Evolutionary conservation across 2,329 filamentous ascomycete species (phyloP), one percentile per base, ranked within the genome.

Genomic region (Capronia coronata): DNA sequence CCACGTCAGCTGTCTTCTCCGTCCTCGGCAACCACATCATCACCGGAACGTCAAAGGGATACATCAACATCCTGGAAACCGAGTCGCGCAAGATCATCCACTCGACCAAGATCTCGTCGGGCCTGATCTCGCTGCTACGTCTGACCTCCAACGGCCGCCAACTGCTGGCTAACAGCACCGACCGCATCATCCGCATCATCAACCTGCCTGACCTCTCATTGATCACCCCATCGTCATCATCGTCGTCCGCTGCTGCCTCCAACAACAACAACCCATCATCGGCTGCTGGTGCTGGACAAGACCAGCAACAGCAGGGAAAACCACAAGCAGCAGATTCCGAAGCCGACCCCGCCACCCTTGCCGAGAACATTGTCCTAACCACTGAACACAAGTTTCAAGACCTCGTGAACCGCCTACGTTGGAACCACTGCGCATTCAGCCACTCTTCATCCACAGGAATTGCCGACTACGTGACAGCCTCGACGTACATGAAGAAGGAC

Each of bases 341-440:
- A 27, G 25, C 94, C 37, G 86, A 94, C 58, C 80, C 86, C 16
- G 86, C 94, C 61, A 58, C 59, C 2, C 47, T 59, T 7, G 51
- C 58, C 21, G 53, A 56, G 22, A 91, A 85, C 22, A 84, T 98
- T 62, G 84, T 91, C 61, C 75, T 98, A 34, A 87, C 93, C 34
- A 80, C 96, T 10, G 91, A 98, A 68, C 93, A 98, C 71, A 97
- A 96, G 65, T 98, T 97, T 62, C 90, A 97, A 67, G 94, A 98
- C 64, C 85, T 97, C 2, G 93, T 98, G 43, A 97, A 98, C 64
- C 82, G 86, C 38, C 72, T 97, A 10, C 89, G 86, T 5, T 98
- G 93, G 93, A 98, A 97, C 63, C 89, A 96, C 63, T 90, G 95
- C 51, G 89, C 90, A 0, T 97, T 98, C 66, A 94, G 88, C 63